phyloP scores from a whole-genome alignment of 2,329 filamentous ascomycete species.

The Tolypocladium inflatum region DNA sequence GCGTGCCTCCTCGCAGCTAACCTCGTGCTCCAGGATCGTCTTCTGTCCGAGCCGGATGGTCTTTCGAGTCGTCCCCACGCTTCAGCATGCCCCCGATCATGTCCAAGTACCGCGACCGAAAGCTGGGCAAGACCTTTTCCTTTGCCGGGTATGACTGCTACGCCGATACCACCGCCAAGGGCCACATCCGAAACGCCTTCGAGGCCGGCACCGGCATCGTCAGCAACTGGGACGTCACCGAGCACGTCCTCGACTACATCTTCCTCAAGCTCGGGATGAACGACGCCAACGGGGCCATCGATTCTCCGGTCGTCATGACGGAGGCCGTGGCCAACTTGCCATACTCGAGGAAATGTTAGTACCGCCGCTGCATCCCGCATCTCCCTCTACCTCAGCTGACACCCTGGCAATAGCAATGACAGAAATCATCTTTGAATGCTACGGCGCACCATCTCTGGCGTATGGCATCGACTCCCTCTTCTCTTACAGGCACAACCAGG shows the following conservation, averaged over 20 bases:
- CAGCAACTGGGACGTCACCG: conserved; percentile 97
- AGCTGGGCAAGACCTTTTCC: conserved; percentile 81
- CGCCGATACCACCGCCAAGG: conserved; percentile 83
- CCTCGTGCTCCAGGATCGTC: conserved; percentile 58
- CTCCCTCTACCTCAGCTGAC: conserved; percentile 8
- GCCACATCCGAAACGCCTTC: conserved; percentile 84
- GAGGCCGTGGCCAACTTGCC: conserved; percentile 86
- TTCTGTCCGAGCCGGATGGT: conserved; percentile 87
- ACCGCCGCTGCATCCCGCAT: neutral
- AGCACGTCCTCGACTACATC: conserved; percentile 86
- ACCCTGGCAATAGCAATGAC: conserved; percentile 63
- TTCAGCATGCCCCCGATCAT: conserved; percentile 80
- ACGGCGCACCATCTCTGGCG: conserved; percentile 77
- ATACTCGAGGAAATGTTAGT: conserved; percentile 79
- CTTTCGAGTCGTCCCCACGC: conserved; percentile 75
- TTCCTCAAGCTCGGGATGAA: conserved; percentile 92
- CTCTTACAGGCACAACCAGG: conserved; percentile 87
- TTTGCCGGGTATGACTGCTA: conserved; percentile 92
- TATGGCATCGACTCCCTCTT: conserved; percentile 97
- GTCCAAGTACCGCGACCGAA: conserved; percentile 91
- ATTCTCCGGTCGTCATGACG: conserved; percentile 87
- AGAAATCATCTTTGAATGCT: conserved; percentile 94
- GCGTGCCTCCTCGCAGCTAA: conserved; percentile 5
- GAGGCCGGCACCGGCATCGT: conserved; percentile 85
- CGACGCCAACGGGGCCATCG: conserved; percentile 61